These are phyloP conservation scores for Aspergillus carbonarius DNA, from an alignment of 2,329 filamentous ascomycete species.

Conservation along the genomic window DNA sequence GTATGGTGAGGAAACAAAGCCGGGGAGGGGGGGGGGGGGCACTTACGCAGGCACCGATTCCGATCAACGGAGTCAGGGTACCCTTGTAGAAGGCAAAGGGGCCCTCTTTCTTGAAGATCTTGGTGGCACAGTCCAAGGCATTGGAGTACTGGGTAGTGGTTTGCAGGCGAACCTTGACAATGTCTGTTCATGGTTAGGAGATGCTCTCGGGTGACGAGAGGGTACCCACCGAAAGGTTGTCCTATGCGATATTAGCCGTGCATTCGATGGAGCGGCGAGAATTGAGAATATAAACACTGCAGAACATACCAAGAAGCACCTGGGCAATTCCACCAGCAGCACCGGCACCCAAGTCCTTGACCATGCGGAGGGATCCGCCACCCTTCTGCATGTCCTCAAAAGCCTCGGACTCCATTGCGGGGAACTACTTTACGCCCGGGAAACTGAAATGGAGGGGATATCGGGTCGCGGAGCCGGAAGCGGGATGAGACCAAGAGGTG, in stretches of 20 bases:
- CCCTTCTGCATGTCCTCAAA: constrained; percentile 39
- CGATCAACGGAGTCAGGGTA: constrained; percentile 88
- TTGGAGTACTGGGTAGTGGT: constrained; percentile 78
- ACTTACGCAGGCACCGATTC: constrained; percentile 88
- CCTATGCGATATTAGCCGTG: constrained; percentile 45
- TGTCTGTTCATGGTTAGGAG: constrained; percentile 58
- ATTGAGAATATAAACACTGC: neutral
- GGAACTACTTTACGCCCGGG: neutral
- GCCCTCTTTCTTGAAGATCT: constrained; percentile 86
- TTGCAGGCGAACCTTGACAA: constrained; percentile 95
- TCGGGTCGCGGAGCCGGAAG: neutral
- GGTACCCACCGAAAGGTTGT: constrained; percentile 62
- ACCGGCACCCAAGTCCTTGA: constrained; percentile 89
- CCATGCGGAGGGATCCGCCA: constrained; percentile 56
- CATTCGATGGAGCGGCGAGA: neutral
- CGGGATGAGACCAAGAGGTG: neutral
- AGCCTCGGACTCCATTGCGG: constrained; percentile 35
- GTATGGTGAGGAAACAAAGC: neutral
- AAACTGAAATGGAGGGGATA: neutral
- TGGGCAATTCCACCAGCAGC: constrained; percentile 91
- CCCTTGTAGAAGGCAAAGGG: constrained; percentile 96
- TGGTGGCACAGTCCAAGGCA: constrained; percentile 74
- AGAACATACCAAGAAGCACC: constrained; percentile 77
- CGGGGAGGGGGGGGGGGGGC: neutral
- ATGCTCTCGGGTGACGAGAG: neutral